Evolutionary conservation across 306 rosid species (phyloP).

Genomic region (Prunus armeniaca): DNA sequence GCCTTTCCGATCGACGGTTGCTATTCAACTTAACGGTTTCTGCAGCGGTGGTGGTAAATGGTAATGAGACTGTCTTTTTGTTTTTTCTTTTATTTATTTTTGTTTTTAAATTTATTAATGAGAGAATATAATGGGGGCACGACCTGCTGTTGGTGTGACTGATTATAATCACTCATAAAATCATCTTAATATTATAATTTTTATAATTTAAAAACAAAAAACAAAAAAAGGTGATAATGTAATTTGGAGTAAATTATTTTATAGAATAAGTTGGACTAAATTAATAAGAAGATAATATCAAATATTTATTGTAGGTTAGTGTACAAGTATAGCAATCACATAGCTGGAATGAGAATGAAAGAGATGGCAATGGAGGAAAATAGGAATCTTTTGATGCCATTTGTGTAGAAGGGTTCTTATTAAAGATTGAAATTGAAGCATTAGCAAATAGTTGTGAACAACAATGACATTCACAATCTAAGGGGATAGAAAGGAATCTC

Average conservation of each 20-base stretch:
- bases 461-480: not conserved
- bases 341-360: not conserved
- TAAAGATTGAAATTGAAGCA: not conserved
- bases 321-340: not conserved
- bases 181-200: not conserved
- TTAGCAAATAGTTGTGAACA: not conserved
- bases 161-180: not conserved
- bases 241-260: too few relatives aligned
- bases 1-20: not conserved
- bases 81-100: too few relatives aligned
- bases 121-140: conserved; percentile 1
- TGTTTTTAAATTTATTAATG: not conserved
- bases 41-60: not conserved
- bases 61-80: not conserved
- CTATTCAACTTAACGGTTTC: not conserved
- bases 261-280: not conserved
- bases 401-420: not conserved
- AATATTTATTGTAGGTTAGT: not conserved
- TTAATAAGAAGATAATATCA: not conserved
- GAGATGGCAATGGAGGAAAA: not conserved
- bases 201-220: not conserved
- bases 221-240: not conserved
- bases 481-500: not conserved
- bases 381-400: not conserved
- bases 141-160: conserved; percentile 8